Evolutionary conservation across 306 rosid genomes (phyloP), one percentile per base, ranked within the genome.

Genomic region (Calophaca sinica): DNA sequence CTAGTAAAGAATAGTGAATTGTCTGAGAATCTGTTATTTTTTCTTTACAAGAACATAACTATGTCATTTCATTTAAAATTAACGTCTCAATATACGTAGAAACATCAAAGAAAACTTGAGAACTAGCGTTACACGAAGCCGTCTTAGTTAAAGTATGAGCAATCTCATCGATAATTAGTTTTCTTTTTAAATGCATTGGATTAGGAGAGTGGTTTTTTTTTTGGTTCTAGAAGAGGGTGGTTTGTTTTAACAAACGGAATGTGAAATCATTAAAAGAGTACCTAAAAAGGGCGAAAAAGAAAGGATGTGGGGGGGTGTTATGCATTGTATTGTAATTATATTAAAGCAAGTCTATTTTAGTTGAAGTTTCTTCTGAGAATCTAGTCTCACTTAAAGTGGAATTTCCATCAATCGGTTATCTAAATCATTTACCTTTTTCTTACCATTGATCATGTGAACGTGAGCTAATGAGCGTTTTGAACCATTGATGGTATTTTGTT

Each of bases 401-500:
- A 35, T 62, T 76, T 52, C 59, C 28, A 26, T 58, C 61, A 26
- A 64, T 28, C 52, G 38, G 62, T 50, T 67, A 63, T 44, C 36
- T 50, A 62, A 70, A 74, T 63, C 46, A 70, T n/a, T 14, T 55
- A 67, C 60, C 63, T 80, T 59, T 7, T 50, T 50, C 42, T 42
- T 13, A 58, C 76, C 76, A 71, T 76, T 78, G 39, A 39, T 68
- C 62, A 5, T 58, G 71, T 61, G 74, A 57, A 1, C 28, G 3
- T 36, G 75, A 77, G 77, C 55, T 10, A 59, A 32, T 29, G 74
- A 81, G 70, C 68, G 60, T 82, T 82, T 65, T 57, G 79, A 73
- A 70, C 52, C 85, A 80, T 63, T 68, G 84, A 87, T 86, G 87
- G 69, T 81, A 78, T 84, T 90, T 88, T 84, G 86, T 85, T 90